Evolutionary conservation across 1,284 basidiomycete species (phyloP).

Genomic region (Coniferiporia weirii): DNA sequence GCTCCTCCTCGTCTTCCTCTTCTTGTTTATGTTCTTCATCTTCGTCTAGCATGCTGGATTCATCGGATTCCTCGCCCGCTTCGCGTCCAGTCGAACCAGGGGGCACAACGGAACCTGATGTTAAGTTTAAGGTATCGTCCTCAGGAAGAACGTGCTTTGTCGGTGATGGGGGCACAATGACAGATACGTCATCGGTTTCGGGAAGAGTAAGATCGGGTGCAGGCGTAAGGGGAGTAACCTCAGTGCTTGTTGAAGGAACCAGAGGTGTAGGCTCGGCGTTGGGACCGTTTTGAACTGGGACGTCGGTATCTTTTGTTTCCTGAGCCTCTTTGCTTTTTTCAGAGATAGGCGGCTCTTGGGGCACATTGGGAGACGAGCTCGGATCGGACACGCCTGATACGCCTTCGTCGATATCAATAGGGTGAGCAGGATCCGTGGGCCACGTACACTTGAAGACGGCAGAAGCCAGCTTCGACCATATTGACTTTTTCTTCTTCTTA

Average conservation of each 20-base stretch:
- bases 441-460: conserved; percentile 33
- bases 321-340: conserved; percentile 20
- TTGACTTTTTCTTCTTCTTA: conserved; percentile 14
- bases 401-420: conserved; percentile 29
- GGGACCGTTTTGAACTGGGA: conserved; percentile 12
- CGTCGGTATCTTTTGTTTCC: conserved; percentile 14
- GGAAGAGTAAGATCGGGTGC: conserved; percentile 20
- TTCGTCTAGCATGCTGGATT: conserved; percentile 40
- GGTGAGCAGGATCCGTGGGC: conserved; percentile 35
- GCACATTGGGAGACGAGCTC: conserved; percentile 2
- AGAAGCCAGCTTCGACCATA: conserved; percentile 17
- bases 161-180: conserved; percentile 52
- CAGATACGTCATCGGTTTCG: conserved; percentile 28
- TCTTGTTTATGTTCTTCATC: conserved; percentile 44
- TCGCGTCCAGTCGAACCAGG: conserved; percentile 61
- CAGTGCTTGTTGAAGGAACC: conserved; percentile 4
- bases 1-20: conserved; percentile 72
- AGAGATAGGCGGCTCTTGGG: conserved; percentile 9
- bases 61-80: conserved; percentile 39
- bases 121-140: conserved; percentile 60
- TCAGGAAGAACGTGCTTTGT: conserved; percentile 35
- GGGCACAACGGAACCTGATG: conserved; percentile 64
- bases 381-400: conserved; percentile 16
- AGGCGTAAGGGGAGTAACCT: conserved; percentile 12
- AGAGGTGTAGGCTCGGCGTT: conserved; percentile 9